A percentile compares a stretch with the other conserved stretches of the same genome.
Conservation (phyloP, 139 green algal species). For the Coelastrella sp. region DNA sequence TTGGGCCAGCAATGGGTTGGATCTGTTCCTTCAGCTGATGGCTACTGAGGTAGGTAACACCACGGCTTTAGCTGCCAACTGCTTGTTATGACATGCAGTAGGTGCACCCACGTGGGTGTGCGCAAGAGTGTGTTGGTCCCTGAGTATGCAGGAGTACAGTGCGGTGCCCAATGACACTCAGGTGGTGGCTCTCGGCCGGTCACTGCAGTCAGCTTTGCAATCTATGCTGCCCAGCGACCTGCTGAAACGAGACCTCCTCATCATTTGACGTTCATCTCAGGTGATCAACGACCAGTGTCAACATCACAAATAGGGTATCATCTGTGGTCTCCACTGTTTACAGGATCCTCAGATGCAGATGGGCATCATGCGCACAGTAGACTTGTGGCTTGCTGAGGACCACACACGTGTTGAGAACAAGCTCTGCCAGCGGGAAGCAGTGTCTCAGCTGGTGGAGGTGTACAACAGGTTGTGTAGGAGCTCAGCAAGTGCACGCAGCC, state of each 20-base stretch:
- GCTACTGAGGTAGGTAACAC: slow-evolving; percentile 23
- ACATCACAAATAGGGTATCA: neutral
- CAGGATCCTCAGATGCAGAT: slow-evolving; percentile 67
- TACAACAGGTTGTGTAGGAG: slow-evolving; percentile 43
- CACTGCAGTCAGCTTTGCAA: no score
- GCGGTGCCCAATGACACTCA: no score
- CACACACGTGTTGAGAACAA: slow-evolving; percentile 69
- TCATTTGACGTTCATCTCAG: no score
- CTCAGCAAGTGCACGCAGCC: slow-evolving; percentile 34
- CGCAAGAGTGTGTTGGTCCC: no score
- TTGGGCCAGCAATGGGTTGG: slow-evolving; percentile 72
- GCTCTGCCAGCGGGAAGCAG: slow-evolving; percentile 66
- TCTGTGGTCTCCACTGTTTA: neutral
- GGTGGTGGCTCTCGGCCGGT: no score
- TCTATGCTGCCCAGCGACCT: no score
- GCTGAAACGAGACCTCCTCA: no score
- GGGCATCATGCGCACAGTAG: slow-evolving; percentile 74
- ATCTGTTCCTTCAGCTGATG: slow-evolving; percentile 82
- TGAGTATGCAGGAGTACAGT: no score
- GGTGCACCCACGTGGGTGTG: no score
- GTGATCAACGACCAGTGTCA: no score
- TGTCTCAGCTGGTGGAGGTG: slow-evolving; percentile 71
- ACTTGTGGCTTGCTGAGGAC: slow-evolving; percentile 81
- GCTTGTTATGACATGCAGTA: no score
- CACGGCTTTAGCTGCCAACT: neutral